A percentile compares a stretch with the other conserved stretches of the same genome.
Evolutionary conservation across 208 protist species (phyloP).

Genomic region (Trypanosoma platydactyli): DNA sequence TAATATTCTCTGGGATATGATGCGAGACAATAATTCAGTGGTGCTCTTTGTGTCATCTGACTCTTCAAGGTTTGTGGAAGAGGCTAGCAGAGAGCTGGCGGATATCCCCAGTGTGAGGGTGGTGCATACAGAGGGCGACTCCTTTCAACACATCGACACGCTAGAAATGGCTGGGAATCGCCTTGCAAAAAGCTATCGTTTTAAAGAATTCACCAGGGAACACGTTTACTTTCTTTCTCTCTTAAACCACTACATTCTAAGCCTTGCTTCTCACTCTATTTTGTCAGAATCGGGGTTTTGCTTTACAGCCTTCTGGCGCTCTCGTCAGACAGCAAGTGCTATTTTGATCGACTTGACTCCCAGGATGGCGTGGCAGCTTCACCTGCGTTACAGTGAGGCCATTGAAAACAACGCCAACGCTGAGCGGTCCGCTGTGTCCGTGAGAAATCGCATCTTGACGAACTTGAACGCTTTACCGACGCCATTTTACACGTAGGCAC

Average conservation of each 20-base stretch:
- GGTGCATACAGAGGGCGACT: constrained; percentile 8
- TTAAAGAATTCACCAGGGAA: neutral
- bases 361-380: constrained; percentile 20
- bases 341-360: constrained; percentile 26
- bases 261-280: constrained; percentile 14
- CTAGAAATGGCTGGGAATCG: constrained; percentile 10
- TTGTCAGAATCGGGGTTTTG: constrained; percentile 32
- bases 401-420: neutral
- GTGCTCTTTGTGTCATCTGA: constrained; percentile 32
- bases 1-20: neutral
- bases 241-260: constrained; percentile 26
- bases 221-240: constrained; percentile 26
- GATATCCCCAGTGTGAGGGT: neutral
- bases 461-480: neutral
- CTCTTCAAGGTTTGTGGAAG: constrained; percentile 17
- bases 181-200: constrained; percentile 1
- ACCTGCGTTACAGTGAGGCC: constrained; percentile 15
- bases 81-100: neutral
- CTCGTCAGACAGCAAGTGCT: constrained; percentile 17
- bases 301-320: constrained; percentile 31
- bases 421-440: constrained; percentile 3
- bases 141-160: constrained; percentile 27
- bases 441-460: neutral
- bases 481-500: neutral
- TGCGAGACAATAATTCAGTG: neutral